phyloP scores from a whole-genome alignment of 176 grass and related monocot species.

The Aegilops sharonensis region DNA sequence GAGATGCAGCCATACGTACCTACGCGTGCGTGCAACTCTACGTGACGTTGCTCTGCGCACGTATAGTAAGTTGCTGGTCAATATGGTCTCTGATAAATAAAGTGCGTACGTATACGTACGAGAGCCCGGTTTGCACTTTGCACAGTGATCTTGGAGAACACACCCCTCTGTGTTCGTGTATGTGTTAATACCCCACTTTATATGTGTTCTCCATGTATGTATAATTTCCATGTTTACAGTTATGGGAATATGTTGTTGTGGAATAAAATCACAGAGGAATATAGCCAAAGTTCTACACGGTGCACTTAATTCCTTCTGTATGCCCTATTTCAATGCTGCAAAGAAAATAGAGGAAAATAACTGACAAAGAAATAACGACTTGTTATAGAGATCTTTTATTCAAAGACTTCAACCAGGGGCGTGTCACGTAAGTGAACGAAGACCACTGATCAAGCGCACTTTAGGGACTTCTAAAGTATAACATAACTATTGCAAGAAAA shows the following conservation, averaged over 20 bases:
- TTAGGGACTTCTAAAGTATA: too few species aligned
- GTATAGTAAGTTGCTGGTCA: not conserved
- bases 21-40: too few species aligned
- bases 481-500: too few species aligned
- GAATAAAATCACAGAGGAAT: not conserved
- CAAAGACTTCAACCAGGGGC: too few species aligned
- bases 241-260: not conserved
- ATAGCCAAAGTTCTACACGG: not conserved
- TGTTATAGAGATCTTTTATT: too few species aligned
- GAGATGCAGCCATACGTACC: not conserved
- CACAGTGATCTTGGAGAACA: not conserved
- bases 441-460: too few species aligned
- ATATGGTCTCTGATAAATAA: not conserved
- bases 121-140: too few species aligned
- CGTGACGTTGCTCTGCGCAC: not conserved
- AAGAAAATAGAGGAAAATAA: too few species aligned
- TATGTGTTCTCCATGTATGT: not conserved
- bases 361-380: too few species aligned
- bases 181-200: not conserved
- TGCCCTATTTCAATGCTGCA: too few species aligned
- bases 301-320: not conserved
- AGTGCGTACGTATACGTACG: not conserved
- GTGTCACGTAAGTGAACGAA: too few species aligned
- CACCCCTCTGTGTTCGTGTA: not conserved
- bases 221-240: not conserved